phyloP scores from a whole-genome alignment of 225 moss, liverwort and hornwort species.

The Climacium dendroides region DNA sequence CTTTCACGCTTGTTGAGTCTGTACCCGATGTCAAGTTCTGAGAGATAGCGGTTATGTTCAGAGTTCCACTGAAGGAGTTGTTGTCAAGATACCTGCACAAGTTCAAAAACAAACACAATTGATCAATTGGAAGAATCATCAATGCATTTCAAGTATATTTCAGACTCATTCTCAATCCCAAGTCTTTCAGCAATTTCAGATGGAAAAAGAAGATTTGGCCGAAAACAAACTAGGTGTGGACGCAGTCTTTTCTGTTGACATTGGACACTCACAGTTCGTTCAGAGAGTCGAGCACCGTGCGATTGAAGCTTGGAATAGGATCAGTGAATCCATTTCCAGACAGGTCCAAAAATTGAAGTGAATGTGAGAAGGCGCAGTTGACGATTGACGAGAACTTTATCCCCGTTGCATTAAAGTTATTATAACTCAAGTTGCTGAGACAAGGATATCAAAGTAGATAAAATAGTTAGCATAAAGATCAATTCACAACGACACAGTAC shows the following conservation, averaged over 20 bases:
- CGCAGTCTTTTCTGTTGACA: neutral
- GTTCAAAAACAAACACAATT: neutral
- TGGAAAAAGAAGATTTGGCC: neutral
- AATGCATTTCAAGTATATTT: neutral
- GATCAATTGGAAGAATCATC: neutral
- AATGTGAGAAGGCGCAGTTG: neutral
- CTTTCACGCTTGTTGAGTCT: neutral
- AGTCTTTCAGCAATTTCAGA: neutral
- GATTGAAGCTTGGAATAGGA: neutral
- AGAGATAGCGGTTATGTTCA: neutral
- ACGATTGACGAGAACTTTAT: neutral
- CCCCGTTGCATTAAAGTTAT: neutral
- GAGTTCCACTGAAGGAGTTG: neutral
- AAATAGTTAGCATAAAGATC: neutral
- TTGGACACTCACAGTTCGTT: neutral
- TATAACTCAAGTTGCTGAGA: neutral
- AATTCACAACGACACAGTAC: neutral
- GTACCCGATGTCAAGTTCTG: neutral
- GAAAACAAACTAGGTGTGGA: neutral
- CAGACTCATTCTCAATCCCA: neutral
- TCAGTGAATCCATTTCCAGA: neutral
- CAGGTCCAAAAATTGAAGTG: neutral
- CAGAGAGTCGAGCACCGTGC: neutral
- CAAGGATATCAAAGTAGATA: neutral
- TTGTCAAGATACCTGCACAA: constrained; percentile 12